Evolutionary conservation across 352 stramenopile genomes (phyloP), one percentile per base, ranked within the genome.

Genomic region (Globisporangium splendens): DNA sequence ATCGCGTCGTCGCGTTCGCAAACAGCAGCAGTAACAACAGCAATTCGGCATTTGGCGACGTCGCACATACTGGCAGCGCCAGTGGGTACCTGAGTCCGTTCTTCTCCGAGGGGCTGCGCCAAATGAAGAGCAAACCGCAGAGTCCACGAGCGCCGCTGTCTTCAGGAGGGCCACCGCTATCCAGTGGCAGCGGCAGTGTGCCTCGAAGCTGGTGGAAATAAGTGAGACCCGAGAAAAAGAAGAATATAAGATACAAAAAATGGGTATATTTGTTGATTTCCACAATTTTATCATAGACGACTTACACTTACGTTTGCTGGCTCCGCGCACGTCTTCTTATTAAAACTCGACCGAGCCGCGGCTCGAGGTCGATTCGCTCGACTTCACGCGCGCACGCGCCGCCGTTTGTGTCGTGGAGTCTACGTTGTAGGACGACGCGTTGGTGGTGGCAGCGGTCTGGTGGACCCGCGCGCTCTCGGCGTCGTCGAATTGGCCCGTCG

Each of bases 341-440:
- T 67, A 88, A 72, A 86, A 88, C 63, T 88, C 77, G 39, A 88
- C 73, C 8, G 77, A 88, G 21, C 62, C 73, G 33, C 70, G 72
- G 48, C 68, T 74, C 35, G 60, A 65, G 42, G 66, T 50, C 13
- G 63, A 66, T 15, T 4, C 48, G 39, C 41, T 64, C 56, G 56
- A 62, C 24, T 56, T 54, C 15, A 64, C 47, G 39, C 62, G 63
- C n/a, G 47, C 50, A 21, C 38, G 46, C 13, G 61, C 65, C 48
- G 50, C 22, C 39, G 21, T 18, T n/a, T 31, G 52, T 14, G 28
- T 52, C n/a, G 51, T 35, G 28, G 28, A 35, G 10, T 35, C 28
- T 6, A 35, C 28, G 3, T 4, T 35, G 28, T 35, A 35, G 28
- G 28, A 35, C 5, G 28, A 35, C 7, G 28, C 28, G 43, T 14